These are phyloP conservation scores for Aureococcus anophagefferens DNA, from an alignment of 108 stramenopile genomes.

Conservation along the genomic window DNA sequence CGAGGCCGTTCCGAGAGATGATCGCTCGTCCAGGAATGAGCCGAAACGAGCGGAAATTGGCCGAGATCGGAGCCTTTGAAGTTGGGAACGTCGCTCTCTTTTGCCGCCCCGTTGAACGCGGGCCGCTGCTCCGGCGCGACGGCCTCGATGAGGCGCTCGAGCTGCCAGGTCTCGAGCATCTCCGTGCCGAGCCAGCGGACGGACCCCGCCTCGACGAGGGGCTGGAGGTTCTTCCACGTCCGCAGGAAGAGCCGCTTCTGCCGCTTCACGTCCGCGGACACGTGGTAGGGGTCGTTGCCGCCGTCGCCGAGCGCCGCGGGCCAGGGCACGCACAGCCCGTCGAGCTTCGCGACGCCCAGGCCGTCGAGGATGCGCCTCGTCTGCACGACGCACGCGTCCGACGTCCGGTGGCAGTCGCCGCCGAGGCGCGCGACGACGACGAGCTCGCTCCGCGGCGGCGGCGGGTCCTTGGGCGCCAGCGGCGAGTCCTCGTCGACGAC, in stretches of 20 bases:
- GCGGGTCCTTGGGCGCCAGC: background rate
- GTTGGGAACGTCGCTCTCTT: no score
- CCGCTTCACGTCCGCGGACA: background rate
- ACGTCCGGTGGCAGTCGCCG: background rate
- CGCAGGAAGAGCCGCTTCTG: background rate
- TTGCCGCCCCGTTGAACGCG: no score
- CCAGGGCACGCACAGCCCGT: background rate
- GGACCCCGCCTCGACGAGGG: background rate
- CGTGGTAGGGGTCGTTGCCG: background rate
- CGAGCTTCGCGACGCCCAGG: background rate
- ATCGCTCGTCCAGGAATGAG: no score
- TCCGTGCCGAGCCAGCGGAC: background rate
- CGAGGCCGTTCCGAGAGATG: no score
- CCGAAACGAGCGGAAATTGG: no score
- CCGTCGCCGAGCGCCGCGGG: background rate
- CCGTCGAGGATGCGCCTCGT: background rate
- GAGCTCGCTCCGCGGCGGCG: background rate
- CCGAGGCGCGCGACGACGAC: background rate
- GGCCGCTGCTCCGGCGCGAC: background rate
- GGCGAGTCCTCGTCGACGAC: background rate
- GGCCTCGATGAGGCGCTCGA: background rate
- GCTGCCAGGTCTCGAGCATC: background rate
- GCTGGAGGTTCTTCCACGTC: background rate
- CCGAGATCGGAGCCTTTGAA: no score
- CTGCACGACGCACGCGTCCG: background rate